A percentile compares a stretch with the other conserved stretches of the same genome.
Conservation (phyloP, 805 yeast genomes). For the Danielia oregonensis region DNA sequence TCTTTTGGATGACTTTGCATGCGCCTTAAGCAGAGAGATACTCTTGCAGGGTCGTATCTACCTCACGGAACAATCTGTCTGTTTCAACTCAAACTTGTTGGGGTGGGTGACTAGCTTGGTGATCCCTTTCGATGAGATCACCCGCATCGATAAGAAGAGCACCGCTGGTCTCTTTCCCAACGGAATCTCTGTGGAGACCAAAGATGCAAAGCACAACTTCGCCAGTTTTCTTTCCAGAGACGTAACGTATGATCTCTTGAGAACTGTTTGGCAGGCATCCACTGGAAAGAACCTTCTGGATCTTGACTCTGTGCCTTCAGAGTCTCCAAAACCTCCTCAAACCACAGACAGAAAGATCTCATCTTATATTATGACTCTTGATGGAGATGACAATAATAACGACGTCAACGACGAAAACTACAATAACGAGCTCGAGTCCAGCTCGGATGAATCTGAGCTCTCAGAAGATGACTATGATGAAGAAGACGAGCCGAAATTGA, state of each 20-base stretch:
- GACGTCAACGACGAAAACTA: conserved; percentile 1
- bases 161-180: conserved; percentile 92
- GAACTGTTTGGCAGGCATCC: conserved; percentile 57
- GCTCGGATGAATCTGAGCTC: neutral
- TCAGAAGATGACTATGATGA: neutral
- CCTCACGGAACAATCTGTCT: conserved; percentile 69
- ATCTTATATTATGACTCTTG: conserved; percentile 13
- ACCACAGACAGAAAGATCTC: conserved; percentile 9
- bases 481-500: neutral
- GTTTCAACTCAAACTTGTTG: conserved; percentile 81
- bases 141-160: conserved; percentile 69
- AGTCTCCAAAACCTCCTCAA: neutral
- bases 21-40: conserved; percentile 86
- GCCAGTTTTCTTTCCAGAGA: conserved; percentile 88
- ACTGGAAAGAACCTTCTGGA: conserved; percentile 16
- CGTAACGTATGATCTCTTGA: conserved; percentile 65
- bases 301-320: conserved; percentile 2
- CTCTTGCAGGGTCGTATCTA: conserved; percentile 84
- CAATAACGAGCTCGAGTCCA: neutral
- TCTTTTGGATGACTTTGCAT: conserved; percentile 80
- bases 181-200: conserved; percentile 72
- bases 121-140: conserved; percentile 67
- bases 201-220: conserved; percentile 64
- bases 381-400: conserved; percentile 13
- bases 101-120: conserved; percentile 89